phyloP scores from a whole-genome alignment of 1,284 basidiomycete species.

The Naganishia sp. region DNA sequence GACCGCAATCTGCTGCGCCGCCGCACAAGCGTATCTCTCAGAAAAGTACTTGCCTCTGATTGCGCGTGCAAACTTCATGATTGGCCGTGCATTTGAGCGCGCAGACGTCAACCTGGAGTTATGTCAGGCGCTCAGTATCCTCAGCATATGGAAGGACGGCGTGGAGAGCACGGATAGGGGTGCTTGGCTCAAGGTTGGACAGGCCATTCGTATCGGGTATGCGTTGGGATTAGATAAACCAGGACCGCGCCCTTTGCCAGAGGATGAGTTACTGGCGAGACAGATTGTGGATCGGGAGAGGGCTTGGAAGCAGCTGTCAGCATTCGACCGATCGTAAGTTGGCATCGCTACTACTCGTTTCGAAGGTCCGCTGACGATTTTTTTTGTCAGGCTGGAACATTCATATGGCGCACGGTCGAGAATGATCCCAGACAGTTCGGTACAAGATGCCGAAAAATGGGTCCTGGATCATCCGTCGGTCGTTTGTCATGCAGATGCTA shows the following conservation, averaged over 20 bases:
- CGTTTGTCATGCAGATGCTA: slow-evolving; percentile 40
- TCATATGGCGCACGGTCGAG: slow-evolving; percentile 39
- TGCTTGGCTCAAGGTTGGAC: slow-evolving; percentile 47
- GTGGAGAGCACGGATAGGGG: slow-evolving; percentile 46
- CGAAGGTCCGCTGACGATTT: background rate
- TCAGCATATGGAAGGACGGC: slow-evolving; percentile 55
- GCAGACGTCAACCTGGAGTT: slow-evolving; percentile 51
- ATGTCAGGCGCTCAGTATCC: slow-evolving; percentile 51
- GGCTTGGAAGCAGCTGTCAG: slow-evolving; percentile 35
- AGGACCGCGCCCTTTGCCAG: slow-evolving; percentile 41
- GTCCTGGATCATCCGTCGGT: slow-evolving; percentile 42
- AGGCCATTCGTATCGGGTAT: slow-evolving; percentile 37
- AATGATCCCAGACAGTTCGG: slow-evolving; percentile 39
- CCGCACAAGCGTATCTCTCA: slow-evolving; percentile 51
- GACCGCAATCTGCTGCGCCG: slow-evolving; percentile 52
- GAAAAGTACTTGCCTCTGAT: slow-evolving; percentile 49
- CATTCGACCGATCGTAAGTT: slow-evolving; percentile 35
- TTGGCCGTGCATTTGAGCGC: slow-evolving; percentile 52
- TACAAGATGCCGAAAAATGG: slow-evolving; percentile 40
- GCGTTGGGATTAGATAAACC: slow-evolving; percentile 46
- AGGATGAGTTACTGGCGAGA: slow-evolving; percentile 38
- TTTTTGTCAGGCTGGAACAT: slow-evolving; percentile 29
- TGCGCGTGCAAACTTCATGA: slow-evolving; percentile 45
- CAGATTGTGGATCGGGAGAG: slow-evolving; percentile 36
- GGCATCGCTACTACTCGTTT: background rate